Percentiles rank a stretch among this genome's conserved stretches.
phyloP scores from a whole-genome alignment of 768 basidiomycete genomes.

The Panus rudis region DNA sequence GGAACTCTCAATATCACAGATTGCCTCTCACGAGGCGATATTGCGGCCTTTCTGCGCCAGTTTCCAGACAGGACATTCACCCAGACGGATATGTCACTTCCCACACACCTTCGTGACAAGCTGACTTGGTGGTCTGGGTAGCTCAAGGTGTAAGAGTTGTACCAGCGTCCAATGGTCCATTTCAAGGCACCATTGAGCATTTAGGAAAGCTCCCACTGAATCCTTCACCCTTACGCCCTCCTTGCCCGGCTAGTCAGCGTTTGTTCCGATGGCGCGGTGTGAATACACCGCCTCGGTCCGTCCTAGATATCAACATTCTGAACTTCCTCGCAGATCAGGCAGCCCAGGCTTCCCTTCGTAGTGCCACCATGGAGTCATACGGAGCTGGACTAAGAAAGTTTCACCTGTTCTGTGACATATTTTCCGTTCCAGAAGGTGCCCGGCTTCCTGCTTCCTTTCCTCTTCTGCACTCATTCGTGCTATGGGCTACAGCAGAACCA shows the following conservation, averaged over 20 bases:
- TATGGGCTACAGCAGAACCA: conserved; percentile 31
- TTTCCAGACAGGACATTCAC: no score
- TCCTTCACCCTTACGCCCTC: conserved; percentile 18
- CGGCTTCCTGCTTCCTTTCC: conserved; percentile 22
- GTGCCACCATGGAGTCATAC: conserved; percentile 11
- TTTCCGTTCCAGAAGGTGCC: conserved; percentile 21
- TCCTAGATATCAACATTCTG: conserved; percentile 19
- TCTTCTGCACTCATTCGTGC: conserved; percentile 27
- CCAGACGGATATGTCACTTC: no score
- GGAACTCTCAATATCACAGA: conserved; percentile 24
- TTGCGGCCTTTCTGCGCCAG: no score
- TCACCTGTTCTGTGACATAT: conserved; percentile 26
- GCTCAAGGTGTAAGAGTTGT: no score
- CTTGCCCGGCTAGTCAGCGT: conserved; percentile 18
- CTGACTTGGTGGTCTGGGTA: no score
- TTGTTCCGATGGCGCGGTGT: conserved; percentile 29
- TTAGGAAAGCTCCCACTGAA: conserved; percentile 12
- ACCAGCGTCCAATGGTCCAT: no score
- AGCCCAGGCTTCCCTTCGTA: conserved; percentile 16
- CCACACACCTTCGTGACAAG: no score
- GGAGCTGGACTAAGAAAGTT: conserved; percentile 24
- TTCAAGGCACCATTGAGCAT: no score
- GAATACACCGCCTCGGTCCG: conserved; percentile 18
- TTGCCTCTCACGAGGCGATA: conserved; percentile 25
- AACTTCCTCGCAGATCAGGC: conserved; percentile 12